Evolutionary conservation across 2,329 filamentous ascomycete species (phyloP), one percentile per base, ranked within the genome.

Genomic region (Exophiala calicioides): DNA sequence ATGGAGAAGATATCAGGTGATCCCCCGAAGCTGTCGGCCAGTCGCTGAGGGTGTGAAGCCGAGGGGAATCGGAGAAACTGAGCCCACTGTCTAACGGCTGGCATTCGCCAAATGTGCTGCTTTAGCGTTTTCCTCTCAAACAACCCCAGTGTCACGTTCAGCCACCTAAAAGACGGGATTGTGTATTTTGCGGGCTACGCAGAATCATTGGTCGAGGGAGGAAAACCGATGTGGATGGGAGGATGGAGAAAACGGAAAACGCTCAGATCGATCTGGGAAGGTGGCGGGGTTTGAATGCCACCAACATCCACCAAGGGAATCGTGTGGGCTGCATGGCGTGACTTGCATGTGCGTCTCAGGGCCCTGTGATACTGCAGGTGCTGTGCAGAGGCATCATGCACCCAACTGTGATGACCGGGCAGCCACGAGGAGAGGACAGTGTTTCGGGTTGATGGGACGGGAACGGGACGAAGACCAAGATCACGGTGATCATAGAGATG

Each of bases 71-170:
- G 39, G 33, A 31, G 32, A 37, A 27, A 39, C 41, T 34, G 40
- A 34, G 21, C 30, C 40, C 39, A 38, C 19, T n/a, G 12, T 29
- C 15, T 13, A 8, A 26, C 15, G n/a, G 24, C 7, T 8, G 24
- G 24, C 24, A 27, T 27, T 27, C 24, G 21, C 33, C 42, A 31
- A 33, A 13, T 18, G 23, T 20, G 13, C 31, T 15, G 15, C 24
- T n/a, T 24, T 32, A 49, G 40, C 40, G 19, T 35, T 21, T n/a
- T 43, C 45, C 31, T 43, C 37, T 38, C 45, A 38, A 39, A 44
- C 39, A 31, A 27, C 19, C 31, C n/a, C 23, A 21, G 49, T 47
- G 18, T 47, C 48, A 47, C 18, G 27, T 40, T 47, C 44, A 48
- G 44, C 44, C 44, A 42, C 41, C 12, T 32, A 27, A 16, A 26